Conservation (phyloP, 768 basidiomycete genomes). For the Kwoniella botswanensis region DNA sequence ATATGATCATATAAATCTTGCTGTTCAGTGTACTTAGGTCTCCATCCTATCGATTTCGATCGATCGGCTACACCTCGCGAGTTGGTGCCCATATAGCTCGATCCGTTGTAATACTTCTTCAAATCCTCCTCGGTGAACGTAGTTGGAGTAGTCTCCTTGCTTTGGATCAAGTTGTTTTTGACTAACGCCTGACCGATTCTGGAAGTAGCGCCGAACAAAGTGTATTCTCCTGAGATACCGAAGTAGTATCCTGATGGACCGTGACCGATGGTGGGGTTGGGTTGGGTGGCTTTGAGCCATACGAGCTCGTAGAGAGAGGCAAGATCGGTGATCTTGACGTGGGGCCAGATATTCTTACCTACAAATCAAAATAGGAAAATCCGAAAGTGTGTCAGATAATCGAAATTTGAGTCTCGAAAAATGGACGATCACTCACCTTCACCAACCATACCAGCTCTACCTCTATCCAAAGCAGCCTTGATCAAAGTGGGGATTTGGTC, state of each 20-base stretch:
- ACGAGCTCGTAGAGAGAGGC: conserved; percentile 49
- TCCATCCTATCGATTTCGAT: conserved; percentile 55
- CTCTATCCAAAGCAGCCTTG: conserved; percentile 47
- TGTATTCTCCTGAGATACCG: conserved; percentile 55
- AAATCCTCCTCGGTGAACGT: conserved; percentile 51
- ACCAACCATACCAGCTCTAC: conserved; percentile 51
- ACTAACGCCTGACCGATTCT: conserved; percentile 51
- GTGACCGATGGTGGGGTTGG: conserved; percentile 48
- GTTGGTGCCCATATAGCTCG: conserved; percentile 45
- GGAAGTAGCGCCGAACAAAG: conserved; percentile 33
- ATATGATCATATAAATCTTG: conserved; percentile 35
- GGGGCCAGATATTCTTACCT: conserved; percentile 54
- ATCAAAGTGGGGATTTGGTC: conserved; percentile 53
- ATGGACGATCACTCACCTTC: conserved; percentile 40
- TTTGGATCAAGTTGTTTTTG: conserved; percentile 26
- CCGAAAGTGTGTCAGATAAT: too few relatives aligned
- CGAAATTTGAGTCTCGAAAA: neutral
- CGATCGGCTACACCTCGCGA: conserved; percentile 45
- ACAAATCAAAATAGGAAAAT: neutral
- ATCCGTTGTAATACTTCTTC: conserved; percentile 53
- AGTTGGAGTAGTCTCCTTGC: conserved; percentile 34
- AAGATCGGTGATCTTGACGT: conserved; percentile 51
- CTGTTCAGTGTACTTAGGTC: conserved; percentile 42
- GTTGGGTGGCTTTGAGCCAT: conserved; percentile 33
- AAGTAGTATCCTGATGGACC: conserved; percentile 55